Evolutionary conservation across 2,329 filamentous ascomycete species (phyloP), one percentile per base, ranked within the genome.

Genomic region (Penicillium nordicum): DNA sequence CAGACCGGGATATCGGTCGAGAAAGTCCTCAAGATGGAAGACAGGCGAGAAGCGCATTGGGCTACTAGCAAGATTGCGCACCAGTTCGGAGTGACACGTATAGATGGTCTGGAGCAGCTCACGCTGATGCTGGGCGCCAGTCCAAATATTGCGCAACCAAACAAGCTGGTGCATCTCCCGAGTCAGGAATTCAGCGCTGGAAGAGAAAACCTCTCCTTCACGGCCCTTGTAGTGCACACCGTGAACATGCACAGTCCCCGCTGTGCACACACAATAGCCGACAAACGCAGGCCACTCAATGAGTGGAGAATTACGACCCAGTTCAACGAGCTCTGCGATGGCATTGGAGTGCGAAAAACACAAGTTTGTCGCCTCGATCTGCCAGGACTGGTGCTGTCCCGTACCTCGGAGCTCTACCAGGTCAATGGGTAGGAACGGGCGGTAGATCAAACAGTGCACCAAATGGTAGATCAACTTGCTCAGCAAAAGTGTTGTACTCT

Each of bases 321-420:
- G 82, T 68, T 93, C 88, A 5, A 92, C 87, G 3, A 96, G 77
- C 67, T 95, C 90, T 1, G 89, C 86, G 50, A 95, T 92, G 5
- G 90, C 90, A 67, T 95, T 96, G 6, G 91, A 90, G 63, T 96
- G 91, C 18, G 92, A 77, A 70, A 87, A 94, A 72, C 91, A 95
- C 69, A 93, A 82, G 66, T 94, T 93, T 0, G 90, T 95, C 0
- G 91, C 90, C 70, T 95, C 90, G 46, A 95, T 93, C 69, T 95
- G 91, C 91, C 91, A 96, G 29, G 89, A 92, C 69, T 95, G 90
- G 63, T 95, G 89, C 67, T 95, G 90, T 1, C 89, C 89, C 0
- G 84, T 88, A 14, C 89, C 88, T 12, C 89, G 84, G 7, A 96
- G 82, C 70, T 95, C 91, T 25, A 88, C 84, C 4, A 95, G 79